Base-by-base conservation (phyloP, 208 protist genomes). In the Trypanosoma avium region DNA sequence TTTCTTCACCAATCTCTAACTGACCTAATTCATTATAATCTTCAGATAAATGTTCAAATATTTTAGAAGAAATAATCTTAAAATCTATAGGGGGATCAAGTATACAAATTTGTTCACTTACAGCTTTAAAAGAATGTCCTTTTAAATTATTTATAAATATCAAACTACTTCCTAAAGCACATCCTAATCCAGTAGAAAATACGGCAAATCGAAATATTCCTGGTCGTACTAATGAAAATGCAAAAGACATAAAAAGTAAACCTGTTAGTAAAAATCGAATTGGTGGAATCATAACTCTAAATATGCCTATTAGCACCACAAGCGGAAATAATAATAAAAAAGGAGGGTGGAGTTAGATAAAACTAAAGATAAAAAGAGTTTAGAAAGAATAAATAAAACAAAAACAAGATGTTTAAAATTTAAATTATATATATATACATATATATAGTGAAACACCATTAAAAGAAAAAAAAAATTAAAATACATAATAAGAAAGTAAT, bases 1-100 rank as follows among this genome's bases (percentile, higher is more conserved):
- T 56, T 64, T 88, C 84, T 55, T 92, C 83, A 15, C 85, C 85
- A 5, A 79, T 32, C 2, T 85, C 81, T 2, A 90, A 48, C 47
- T 88, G 69, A 5, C 85, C 84, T 9, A 72, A 66, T 21, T 82
- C 83, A 36, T 86, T 73, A 52, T 92, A 92, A 19, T 78, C 70
- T 21, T 80, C 57, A 1, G 75, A 62, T 9, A 90, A 21, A 58
- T 94, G 80, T 5, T 61, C 50, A 61, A 81, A 92, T 21, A 94
- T 73, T 10, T 76, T 32, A 2, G 67, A 69, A 49, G 68, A 73
- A 33, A 91, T 83, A 7, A 63, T 50, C 0, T 58, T 40, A 29
- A 86, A 94, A 69, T 88, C 81, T 9, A 57, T 54, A 17, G 73
- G 65, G n/a, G 71, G 80, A 3, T 45, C 46, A 19, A 63, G 61